A percentile compares a stretch with the other conserved stretches of the same genome.
Conservation (phyloP, 2,329 filamentous ascomycete genomes). For the Dactylellina cionopaga region DNA sequence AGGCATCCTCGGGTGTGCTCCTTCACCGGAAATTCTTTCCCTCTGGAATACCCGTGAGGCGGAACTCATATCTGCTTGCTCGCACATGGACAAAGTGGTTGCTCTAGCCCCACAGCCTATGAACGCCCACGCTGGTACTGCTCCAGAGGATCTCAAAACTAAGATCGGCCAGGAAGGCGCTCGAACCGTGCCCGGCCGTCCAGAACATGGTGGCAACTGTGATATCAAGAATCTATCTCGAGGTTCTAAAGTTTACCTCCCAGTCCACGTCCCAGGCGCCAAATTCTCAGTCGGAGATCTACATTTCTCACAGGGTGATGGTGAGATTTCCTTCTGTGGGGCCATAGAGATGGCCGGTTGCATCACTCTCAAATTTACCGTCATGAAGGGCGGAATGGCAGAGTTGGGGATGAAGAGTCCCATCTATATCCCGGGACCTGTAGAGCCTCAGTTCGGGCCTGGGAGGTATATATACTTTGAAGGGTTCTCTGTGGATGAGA, state of each 20-base stretch:
- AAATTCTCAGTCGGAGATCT: constrained; percentile 91
- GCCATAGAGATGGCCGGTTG: constrained; percentile 94
- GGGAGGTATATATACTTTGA: constrained; percentile 85
- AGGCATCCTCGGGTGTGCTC: constrained; percentile 88
- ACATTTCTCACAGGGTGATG: constrained; percentile 86
- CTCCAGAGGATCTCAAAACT: constrained; percentile 67
- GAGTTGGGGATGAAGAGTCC: constrained; percentile 81
- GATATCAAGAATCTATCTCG: constrained; percentile 88
- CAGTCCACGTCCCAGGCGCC: constrained; percentile 84
- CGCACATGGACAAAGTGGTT: constrained; percentile 74
- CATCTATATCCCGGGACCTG: constrained; percentile 85
- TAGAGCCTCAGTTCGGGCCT: constrained; percentile 87
- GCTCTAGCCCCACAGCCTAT: constrained; percentile 77
- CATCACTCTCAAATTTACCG: constrained; percentile 88
- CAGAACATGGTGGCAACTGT: constrained; percentile 89
- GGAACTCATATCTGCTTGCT: constrained; percentile 76
- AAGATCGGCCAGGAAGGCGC: constrained; percentile 82
- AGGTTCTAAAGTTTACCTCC: constrained; percentile 84
- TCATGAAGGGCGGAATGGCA: constrained; percentile 82
- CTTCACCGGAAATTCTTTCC: constrained; percentile 77
- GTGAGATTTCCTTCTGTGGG: constrained; percentile 87
- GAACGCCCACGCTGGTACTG: constrained; percentile 78
- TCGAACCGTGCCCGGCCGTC: constrained; percentile 82
- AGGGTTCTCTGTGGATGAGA: constrained; percentile 87
- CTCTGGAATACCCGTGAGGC: constrained; percentile 86